Evolutionary conservation across 495 filamentous ascomycete genomes (phyloP).

Genomic region (Aspergillus sclerotiicarbonarius): DNA sequence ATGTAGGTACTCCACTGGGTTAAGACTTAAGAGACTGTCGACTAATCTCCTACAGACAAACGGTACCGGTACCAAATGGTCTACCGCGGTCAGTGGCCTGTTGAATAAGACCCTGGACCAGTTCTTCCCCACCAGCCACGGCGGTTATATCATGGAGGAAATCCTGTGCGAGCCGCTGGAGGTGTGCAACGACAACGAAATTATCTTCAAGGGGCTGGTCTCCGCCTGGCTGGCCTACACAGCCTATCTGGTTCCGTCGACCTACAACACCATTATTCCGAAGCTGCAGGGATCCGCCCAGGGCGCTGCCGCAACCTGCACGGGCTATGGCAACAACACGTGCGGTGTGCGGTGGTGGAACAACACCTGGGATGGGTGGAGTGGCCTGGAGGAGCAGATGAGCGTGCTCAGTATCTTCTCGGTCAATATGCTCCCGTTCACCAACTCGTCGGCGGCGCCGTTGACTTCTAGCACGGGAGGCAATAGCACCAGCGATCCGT

Average conservation of each 20-base stretch:
- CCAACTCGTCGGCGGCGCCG: neutral
- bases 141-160: slow-evolving; percentile 58
- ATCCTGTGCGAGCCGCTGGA: slow-evolving; percentile 62
- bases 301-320: slow-evolving; percentile 66
- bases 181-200: slow-evolving; percentile 62
- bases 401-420: slow-evolving; percentile 8
- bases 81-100: slow-evolving; percentile 52
- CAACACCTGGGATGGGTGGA: slow-evolving; percentile 57
- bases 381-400: slow-evolving; percentile 48
- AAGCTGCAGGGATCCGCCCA: slow-evolving; percentile 60
- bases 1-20: slow-evolving; percentile 36
- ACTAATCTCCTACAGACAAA: slow-evolving; percentile 50
- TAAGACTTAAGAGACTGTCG: slow-evolving; percentile 29
- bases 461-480: slow-evolving; percentile 20
- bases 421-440: slow-evolving; percentile 1
- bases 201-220: slow-evolving; percentile 68
- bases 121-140: slow-evolving; percentile 55
- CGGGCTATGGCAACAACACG: slow-evolving; percentile 51
- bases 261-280: slow-evolving; percentile 56
- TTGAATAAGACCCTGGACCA: slow-evolving; percentile 46
- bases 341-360: slow-evolving; percentile 72
- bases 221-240: slow-evolving; percentile 61
- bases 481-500: slow-evolving; percentile 19
- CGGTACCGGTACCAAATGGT: slow-evolving; percentile 57
- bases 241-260: slow-evolving; percentile 61